Percentiles rank a stretch among this genome's conserved stretches.
Evolutionary conservation across 345 rosid genomes (phyloP).

Genomic region (Reutealis trisperma): DNA sequence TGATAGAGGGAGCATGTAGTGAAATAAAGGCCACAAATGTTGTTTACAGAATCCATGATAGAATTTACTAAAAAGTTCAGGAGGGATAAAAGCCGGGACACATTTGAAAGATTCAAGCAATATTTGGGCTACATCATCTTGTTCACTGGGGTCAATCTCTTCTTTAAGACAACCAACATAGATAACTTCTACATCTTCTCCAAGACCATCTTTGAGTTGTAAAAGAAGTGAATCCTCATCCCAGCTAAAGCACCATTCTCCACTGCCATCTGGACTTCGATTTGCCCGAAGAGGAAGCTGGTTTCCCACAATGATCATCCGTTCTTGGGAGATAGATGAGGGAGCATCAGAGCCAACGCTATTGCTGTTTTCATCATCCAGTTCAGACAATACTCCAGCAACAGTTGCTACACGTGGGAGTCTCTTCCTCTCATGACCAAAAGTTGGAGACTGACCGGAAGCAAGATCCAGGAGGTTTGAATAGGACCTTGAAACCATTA

Average conservation of each 20-base stretch:
- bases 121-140: conserved; percentile 82
- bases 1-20: conserved; percentile 90
- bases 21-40: conserved; percentile 92
- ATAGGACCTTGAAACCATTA: conserved; percentile 87
- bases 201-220: conserved; percentile 90
- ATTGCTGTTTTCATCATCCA: conserved; percentile 71
- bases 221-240: conserved; percentile 92
- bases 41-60: conserved; percentile 97
- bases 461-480: conserved; percentile 93
- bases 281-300: conserved; percentile 85
- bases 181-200: conserved; percentile 83
- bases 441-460: conserved; percentile 60
- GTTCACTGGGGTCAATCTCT: conserved; percentile 57
- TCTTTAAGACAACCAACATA: conserved; percentile 90
- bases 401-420: conserved; percentile 92
- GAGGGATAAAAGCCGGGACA: conserved; percentile 85
- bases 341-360: conserved; percentile 87
- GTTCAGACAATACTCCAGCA: conserved; percentile 76
- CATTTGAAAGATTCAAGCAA: conserved; percentile 88
- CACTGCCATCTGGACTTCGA: conserved; percentile 42
- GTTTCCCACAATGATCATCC: conserved; percentile 88
- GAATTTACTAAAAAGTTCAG: conserved; percentile 70
- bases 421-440: conserved; percentile 67
- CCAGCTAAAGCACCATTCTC: conserved; percentile 73
- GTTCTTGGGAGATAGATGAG: conserved; percentile 69